Evolutionary conservation across 768 basidiomycete genomes (phyloP), one percentile per base, ranked within the genome.

Genomic region (Brasilioporus rufonigricans): DNA sequence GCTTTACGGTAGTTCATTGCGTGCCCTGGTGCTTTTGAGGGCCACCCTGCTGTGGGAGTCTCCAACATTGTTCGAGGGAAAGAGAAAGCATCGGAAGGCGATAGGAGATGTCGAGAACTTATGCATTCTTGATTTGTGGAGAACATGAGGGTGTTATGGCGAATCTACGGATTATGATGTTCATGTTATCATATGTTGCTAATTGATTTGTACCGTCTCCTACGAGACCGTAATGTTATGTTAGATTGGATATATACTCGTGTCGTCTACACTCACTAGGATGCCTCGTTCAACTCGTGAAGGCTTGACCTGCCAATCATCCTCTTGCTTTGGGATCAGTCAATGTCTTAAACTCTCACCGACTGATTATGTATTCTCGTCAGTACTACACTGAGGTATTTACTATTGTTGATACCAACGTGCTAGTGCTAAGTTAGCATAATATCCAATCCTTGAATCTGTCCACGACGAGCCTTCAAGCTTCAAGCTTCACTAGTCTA

Each of bases 161-260:
- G 50, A 56, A 66, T 47, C 38, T 56, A 58, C 52, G 45, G 47
- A 62, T 45, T 57, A 64, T 64, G 65, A 64, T 64, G 65, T 58
- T 38, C 65, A 66, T 61, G 66, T 49, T 67, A 67, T 58, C 58
- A 52, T 58, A 52, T 67, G 60, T 51, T 67, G 66, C 64, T 67
- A 65, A 62, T 67, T 40, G 66, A 62, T 69, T 67, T 67, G 67
- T 67, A 67, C 53, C 50, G 59, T 66, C 59, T 66, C 50, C 55
- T 60, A 56, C 35, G 62, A 59, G 60, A 52, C 46, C 59, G 50
- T 67, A 67, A 69, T 67, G 58, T 60, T 67, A 67, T 62, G 67
- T 59, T 67, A 66, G 21, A 49, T 36, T 45, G 57, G 56, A 60
- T 53, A 55, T 52, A 53, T 26, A 45, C 33, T 58, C 19, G 14